These are phyloP conservation scores for Centrapalus pauciflorus DNA, from an alignment of 129 eudicot genomes.

Conservation along the genomic window DNA sequence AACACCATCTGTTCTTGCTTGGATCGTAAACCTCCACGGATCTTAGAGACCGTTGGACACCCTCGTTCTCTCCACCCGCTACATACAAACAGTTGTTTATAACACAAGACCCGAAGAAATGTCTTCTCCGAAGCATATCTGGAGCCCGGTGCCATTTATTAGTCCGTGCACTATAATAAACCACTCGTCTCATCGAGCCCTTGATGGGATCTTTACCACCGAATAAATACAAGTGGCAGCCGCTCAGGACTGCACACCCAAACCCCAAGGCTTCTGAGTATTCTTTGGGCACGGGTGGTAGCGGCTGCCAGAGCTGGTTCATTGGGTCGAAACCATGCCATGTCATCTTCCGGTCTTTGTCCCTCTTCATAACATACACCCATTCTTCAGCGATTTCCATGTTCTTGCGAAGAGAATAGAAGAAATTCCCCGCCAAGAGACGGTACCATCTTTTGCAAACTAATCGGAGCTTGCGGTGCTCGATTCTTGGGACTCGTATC, in stretches of 20 bases:
- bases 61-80: constrained; percentile 86
- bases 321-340: constrained; percentile 80
- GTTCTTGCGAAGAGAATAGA: constrained; percentile 58
- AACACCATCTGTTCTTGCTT: constrained; percentile 66
- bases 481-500: constrained; percentile 71
- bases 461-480: constrained; percentile 69
- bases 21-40: constrained; percentile 83
- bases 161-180: constrained; percentile 68
- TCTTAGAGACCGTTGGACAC: constrained; percentile 60
- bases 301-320: constrained; percentile 74
- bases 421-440: constrained; percentile 72
- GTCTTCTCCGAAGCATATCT: constrained; percentile 74
- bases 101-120: constrained; percentile 74
- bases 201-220: constrained; percentile 81
- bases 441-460: constrained; percentile 93
- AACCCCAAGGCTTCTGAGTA: constrained; percentile 71
- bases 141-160: constrained; percentile 91
- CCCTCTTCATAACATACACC: constrained; percentile 74
- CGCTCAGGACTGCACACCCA: constrained; percentile 76
- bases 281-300: constrained; percentile 78
- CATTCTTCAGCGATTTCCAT: constrained; percentile 66
- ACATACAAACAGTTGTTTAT: constrained; percentile 79
- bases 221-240: constrained; percentile 70
- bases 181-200: constrained; percentile 84
- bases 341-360: constrained; percentile 59